Evolutionary conservation across 352 stramenopile genomes (phyloP), one percentile per base, ranked within the genome.

Genomic region (Phytophthora megakarya): DNA sequence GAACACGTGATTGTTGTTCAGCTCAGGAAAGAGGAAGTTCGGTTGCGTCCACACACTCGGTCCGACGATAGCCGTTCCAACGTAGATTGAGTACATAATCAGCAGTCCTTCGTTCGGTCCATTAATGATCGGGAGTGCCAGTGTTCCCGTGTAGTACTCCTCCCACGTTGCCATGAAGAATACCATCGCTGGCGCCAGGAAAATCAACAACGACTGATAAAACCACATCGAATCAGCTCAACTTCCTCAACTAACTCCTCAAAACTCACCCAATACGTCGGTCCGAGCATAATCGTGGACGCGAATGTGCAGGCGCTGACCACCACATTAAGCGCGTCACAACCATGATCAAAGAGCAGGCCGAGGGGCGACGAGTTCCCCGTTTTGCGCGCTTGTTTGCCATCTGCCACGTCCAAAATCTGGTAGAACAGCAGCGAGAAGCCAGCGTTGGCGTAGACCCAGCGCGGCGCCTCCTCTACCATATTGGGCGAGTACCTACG

Each of bases 151-250:
- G 81, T 98, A 97, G 76, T 98, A 99, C 73, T 99, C 92, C 72
- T 99, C 97, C 97, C 97, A 99, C n/a, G 96, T 99, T 11, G 93
- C 89, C 74, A 98, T 93, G 65, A 98, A 99, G 71, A 99, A 99
- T 6, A 98, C 86, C 81, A 81, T 96, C 42, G 81, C 88, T 61
- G 66, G 90, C 23, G 75, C 71, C 16, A 84, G 72, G 58, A 86
- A 84, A 47, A 86, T 75, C 45, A 86, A 62, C 57, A 96, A 74
- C 64, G 80, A 92, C 89, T 96, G 67, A 35, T 51, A 55, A 68
- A 12, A 70, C 9, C 23, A 40, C 21, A 50, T 9, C 11, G 32
- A 70, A 70, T 19, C 11, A 42, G 32, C 13, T 23, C 15, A 35
- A 19, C 21, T 37, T 15, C 18, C 16, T n/a, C 7, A 43, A 51